Base-by-base conservation (phyloP, 306 rosid species). In the Acacia acuminata region DNA sequence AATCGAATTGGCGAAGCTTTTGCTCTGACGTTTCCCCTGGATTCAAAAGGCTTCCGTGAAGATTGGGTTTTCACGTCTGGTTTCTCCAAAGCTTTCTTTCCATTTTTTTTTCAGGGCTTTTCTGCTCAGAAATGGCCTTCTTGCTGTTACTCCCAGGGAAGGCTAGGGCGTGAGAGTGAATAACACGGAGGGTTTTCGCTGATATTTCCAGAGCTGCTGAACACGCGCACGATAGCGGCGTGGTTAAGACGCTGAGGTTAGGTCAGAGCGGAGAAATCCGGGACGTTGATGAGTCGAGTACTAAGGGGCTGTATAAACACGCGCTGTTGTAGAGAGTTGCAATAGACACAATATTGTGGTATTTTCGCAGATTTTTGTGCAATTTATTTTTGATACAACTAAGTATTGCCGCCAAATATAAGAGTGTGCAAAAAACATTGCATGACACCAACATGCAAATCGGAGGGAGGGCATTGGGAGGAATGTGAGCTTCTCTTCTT, bases 341-440 rank as follows among this genome's bases (percentile, higher is more conserved):
- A 48, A 27, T 13, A 17, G 11, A 7, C 45, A 43, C n/a, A 2
- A 34, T 45, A 68, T 43, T 11, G 32, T 14, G 3, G 53, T 58
- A 10, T 53, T 82, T 85, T 89, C 48, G 43, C 36, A 6, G 34
- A 43, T 75, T 56, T 71, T 67, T 47, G 22, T 55, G 20, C 7
- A 11, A 68, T 34, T 53, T 16, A 32, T 42, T 61, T 64, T 76
- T 83, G 80, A 36, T 16, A 32, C 47, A 8, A 61, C 85, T 15
- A 50, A 73, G 34, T 24, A 83, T 91, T 91, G 91, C 94, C 94
- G 94, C 94, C 94, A 91, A 91, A 86, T 89, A 74, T 65, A 77
- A 69, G 73, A 61, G 73, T 64, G 73, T 40, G 61, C 51, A 34
- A 75, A n/a, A 36, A 64, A 14, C 43, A 15, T 8, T 77, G 78